phyloP scores from a whole-genome alignment of 1,139 yeast species.

The Kodamaea fungicola region DNA sequence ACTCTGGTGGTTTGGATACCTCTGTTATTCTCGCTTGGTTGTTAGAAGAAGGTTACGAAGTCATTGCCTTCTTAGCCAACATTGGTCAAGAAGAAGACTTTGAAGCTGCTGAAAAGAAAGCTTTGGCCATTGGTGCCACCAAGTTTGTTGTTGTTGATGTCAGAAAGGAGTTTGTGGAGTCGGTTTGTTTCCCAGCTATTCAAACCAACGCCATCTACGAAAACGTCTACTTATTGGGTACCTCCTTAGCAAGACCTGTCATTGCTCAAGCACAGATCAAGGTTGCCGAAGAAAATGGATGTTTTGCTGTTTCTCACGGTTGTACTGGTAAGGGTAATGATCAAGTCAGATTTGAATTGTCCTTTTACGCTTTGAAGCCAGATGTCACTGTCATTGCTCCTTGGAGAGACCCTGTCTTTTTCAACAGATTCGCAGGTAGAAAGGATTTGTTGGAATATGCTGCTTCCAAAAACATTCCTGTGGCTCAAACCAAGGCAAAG shows the following conservation, averaged over 20 bases:
- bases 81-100: constrained; percentile 99
- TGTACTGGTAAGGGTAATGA: constrained; percentile 99
- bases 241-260: constrained; percentile 97
- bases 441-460: constrained; percentile 93
- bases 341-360: constrained; percentile 95
- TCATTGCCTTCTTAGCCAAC: constrained; percentile 94
- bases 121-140: constrained; percentile 94
- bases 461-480: constrained; percentile 86
- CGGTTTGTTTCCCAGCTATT: constrained; percentile 92
- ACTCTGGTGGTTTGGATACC: constrained; percentile 98
- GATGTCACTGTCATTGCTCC: constrained; percentile 97
- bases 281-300: constrained; percentile 95
- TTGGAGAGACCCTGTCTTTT: constrained; percentile 96
- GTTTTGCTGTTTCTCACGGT: constrained; percentile 98
- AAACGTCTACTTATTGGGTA: constrained; percentile 92
- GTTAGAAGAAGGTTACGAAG: constrained; percentile 96
- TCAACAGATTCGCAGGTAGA: constrained; percentile 96
- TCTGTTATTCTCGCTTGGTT: constrained; percentile 97
- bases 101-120: constrained; percentile 95
- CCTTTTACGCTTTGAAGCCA: constrained; percentile 96
- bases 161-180: constrained; percentile 90
- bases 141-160: constrained; percentile 93
- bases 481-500: constrained; percentile 94
- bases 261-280: constrained; percentile 97
- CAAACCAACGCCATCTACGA: constrained; percentile 97